Evolutionary conservation across 2,329 filamentous ascomycete species (phyloP).

Genomic region (Ophiostoma quercus): DNA sequence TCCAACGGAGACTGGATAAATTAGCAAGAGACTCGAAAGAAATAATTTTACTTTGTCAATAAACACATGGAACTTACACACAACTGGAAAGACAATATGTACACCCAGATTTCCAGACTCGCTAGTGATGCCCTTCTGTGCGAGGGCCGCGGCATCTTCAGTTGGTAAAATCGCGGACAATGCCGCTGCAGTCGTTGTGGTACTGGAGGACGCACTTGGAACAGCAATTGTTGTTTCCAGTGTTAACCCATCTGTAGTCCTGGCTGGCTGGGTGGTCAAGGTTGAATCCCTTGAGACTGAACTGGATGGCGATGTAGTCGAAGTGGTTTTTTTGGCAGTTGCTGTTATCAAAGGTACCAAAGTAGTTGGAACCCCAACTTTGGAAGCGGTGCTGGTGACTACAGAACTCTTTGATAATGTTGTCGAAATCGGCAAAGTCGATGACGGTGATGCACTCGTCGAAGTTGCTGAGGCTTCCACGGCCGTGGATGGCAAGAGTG

Average conservation of each 20-base stretch:
- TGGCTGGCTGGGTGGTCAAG: neutral
- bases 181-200: neutral
- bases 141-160: neutral
- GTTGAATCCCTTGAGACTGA: no score
- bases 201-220: neutral
- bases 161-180: neutral
- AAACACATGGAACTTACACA: neutral
- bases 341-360: neutral
- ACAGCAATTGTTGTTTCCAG: neutral
- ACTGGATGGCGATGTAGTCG: neutral
- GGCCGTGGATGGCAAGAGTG: neutral
- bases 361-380: neutral
- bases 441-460: neutral
- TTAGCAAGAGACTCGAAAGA: neutral
- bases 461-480: neutral
- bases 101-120: slow-evolving; percentile 2
- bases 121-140: neutral
- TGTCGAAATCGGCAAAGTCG: neutral
- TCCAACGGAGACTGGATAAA: neutral
- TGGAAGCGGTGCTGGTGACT: neutral
- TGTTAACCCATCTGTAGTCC: neutral
- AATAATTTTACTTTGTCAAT: neutral
- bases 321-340: neutral
- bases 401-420: neutral
- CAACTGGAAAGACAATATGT: slow-evolving; percentile 1